phyloP scores from a whole-genome alignment of 176 grass and related monocot species.

The Eleusine coracana region DNA sequence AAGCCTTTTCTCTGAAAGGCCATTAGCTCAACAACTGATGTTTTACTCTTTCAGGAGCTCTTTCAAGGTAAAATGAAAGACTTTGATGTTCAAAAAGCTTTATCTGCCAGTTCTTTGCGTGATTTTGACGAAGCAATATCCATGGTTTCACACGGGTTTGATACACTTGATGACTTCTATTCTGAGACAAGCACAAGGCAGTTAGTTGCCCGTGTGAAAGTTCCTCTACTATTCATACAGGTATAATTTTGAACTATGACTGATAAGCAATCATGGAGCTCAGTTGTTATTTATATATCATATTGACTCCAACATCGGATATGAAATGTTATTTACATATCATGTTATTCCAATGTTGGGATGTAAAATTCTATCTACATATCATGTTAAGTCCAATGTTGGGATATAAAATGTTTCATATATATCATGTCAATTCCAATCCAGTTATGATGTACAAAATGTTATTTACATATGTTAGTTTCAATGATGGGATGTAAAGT shows the following conservation, averaged over 20 bases:
- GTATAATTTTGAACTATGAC: conserved; percentile 43
- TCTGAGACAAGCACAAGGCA: conserved; percentile 61
- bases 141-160: conserved; percentile 80
- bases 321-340: not conserved
- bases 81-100: conserved; percentile 81
- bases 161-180: conserved; percentile 80
- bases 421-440: conserved; percentile 6
- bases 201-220: conserved; percentile 56
- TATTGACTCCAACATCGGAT: not conserved
- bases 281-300: not conserved
- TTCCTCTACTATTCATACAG: conserved; percentile 91
- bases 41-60: conserved; percentile 78
- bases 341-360: too few species aligned
- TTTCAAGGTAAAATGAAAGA: conserved; percentile 89
- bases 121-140: conserved; percentile 94
- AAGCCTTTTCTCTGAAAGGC: conserved; percentile 16
- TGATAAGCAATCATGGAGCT: not conserved
- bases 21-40: conserved; percentile 25
- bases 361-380: not conserved
- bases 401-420: not conserved
- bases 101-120: conserved; percentile 60
- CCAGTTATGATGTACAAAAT: not conserved
- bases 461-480: conserved; percentile 13
- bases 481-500: not conserved
- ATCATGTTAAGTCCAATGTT: not conserved